phyloP scores from a whole-genome alignment of 2,329 filamentous ascomycete genomes.

The Emericellopsis atlantica region DNA sequence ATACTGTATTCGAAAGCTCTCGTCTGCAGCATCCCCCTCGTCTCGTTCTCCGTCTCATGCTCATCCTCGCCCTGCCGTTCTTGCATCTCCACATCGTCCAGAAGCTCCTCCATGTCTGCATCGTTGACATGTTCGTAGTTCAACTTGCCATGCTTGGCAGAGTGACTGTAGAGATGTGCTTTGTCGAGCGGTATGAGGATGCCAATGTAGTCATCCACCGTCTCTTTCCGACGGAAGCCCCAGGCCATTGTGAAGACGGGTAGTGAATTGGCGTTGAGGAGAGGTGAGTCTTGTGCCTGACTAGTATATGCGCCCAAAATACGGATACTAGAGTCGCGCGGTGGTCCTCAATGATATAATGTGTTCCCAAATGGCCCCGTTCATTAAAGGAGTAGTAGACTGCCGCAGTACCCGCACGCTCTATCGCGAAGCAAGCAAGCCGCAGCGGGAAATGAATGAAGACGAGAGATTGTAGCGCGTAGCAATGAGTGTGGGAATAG shows the following conservation, averaged over 20 bases:
- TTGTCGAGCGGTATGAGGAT: conserved; percentile 41
- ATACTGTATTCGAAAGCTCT: conserved; percentile 49
- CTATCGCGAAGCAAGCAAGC: no score
- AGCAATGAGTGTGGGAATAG: no score
- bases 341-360: no score
- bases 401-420: no score
- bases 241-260: conserved; percentile 7
- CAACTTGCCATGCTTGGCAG: conserved; percentile 29
- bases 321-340: no score
- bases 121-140: conserved; percentile 23
- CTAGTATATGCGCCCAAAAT: no score
- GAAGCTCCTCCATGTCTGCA: conserved; percentile 6
- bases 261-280: no score
- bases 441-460: no score
- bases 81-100: background rate
- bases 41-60: conserved; percentile 23
- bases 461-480: no score
- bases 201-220: conserved; percentile 35
- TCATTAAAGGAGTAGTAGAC: no score
- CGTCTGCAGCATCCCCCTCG: conserved; percentile 40
- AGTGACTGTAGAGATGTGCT: conserved; percentile 42
- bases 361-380: no score
- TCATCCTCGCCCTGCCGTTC: conserved; percentile 27
- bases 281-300: no score
- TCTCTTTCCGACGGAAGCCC: conserved; percentile 24